These are phyloP conservation scores for Corymbia calophylla DNA, from an alignment of 441 rosid genomes.

Conservation along the genomic window DNA sequence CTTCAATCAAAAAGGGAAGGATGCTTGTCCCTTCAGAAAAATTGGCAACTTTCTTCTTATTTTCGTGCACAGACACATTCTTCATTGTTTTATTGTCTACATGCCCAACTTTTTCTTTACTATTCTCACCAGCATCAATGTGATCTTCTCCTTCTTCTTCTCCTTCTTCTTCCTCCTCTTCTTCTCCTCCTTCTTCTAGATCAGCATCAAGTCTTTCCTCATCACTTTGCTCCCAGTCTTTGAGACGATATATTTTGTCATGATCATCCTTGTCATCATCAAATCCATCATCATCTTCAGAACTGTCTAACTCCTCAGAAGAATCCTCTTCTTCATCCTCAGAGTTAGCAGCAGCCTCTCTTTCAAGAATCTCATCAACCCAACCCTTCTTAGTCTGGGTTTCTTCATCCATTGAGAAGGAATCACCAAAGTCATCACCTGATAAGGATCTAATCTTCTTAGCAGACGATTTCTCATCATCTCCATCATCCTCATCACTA, in stretches of 20 bases:
- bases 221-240: slow-evolving; percentile 95
- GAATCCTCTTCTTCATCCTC: slow-evolving; percentile 48
- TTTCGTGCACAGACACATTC: slow-evolving; percentile 12
- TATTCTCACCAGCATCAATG: neutral
- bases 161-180: slow-evolving; percentile 13
- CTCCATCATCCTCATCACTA: slow-evolving; percentile 61
- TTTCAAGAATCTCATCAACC: slow-evolving; percentile 80
- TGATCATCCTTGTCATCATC: slow-evolving; percentile 29
- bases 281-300: slow-evolving; percentile 31
- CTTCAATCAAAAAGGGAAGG: slow-evolving; percentile 72
- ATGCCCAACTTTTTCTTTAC: slow-evolving; percentile 14
- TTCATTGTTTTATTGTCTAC: slow-evolving; percentile 25
- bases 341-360: slow-evolving; percentile 41
- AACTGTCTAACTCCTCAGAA: slow-evolving; percentile 46
- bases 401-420: slow-evolving; percentile 60
- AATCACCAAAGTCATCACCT: slow-evolving; percentile 94
- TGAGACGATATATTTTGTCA: slow-evolving; percentile 26
- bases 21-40: slow-evolving; percentile 13
- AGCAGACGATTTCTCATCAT: slow-evolving; percentile 24
- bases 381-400: slow-evolving; percentile 51
- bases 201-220: slow-evolving; percentile 52
- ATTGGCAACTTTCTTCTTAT: slow-evolving; percentile 6
- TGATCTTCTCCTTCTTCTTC: slow-evolving; percentile 1
- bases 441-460: slow-evolving; percentile 40
- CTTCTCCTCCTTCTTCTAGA: slow-evolving; percentile 45